Percentiles rank a stretch among this genome's conserved stretches.
Evolutionary conservation across 805 yeast species (phyloP).

Genomic region (Zygosaccharomyces bisporus): DNA sequence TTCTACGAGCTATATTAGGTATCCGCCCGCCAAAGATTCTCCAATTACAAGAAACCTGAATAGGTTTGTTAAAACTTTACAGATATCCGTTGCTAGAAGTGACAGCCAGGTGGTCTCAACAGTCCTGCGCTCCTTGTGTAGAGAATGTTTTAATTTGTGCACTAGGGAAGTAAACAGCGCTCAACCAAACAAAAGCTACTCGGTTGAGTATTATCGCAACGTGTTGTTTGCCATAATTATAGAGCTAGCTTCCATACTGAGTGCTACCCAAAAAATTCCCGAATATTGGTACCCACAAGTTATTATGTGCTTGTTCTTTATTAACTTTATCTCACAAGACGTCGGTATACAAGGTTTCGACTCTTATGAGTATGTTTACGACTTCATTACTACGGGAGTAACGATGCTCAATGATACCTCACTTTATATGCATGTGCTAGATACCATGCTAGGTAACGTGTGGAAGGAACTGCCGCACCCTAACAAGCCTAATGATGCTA

Average conservation of each 20-base stretch:
- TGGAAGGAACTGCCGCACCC: conserved; percentile 7
- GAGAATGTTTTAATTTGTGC: conserved; percentile 15
- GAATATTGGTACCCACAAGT: conserved; percentile 16
- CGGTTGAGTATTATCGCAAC: conserved; percentile 18
- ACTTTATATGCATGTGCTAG: conserved; percentile 10
- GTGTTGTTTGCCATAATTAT: conserved; percentile 23
- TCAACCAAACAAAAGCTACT: conserved; percentile 15
- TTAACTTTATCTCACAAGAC: conserved; percentile 24
- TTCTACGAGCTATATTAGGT: conserved; percentile 14
- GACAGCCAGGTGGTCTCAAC: conserved; percentile 1
- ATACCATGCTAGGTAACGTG: conserved; percentile 17
- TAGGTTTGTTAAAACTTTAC: conserved; percentile 23
- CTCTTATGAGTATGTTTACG: conserved; percentile 27
- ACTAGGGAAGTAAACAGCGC: conserved; percentile 13
- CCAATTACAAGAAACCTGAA: conserved; percentile 19
- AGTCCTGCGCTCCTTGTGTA: conserved; percentile 13
- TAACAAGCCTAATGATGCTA: conserved; percentile 24
- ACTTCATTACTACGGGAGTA: conserved; percentile 17
- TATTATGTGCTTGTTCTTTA: conserved; percentile 18
- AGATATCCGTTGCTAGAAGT: conserved; percentile 14
- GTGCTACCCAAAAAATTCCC: conserved; percentile 7
- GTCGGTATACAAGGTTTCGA: conserved; percentile 30
- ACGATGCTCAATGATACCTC: background rate
- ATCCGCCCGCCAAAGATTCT: conserved; percentile 1
- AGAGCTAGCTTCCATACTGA: conserved; percentile 18